These are phyloP conservation scores for Populus tremula DNA, from an alignment of 345 rosid genomes.

Conservation along the genomic window DNA sequence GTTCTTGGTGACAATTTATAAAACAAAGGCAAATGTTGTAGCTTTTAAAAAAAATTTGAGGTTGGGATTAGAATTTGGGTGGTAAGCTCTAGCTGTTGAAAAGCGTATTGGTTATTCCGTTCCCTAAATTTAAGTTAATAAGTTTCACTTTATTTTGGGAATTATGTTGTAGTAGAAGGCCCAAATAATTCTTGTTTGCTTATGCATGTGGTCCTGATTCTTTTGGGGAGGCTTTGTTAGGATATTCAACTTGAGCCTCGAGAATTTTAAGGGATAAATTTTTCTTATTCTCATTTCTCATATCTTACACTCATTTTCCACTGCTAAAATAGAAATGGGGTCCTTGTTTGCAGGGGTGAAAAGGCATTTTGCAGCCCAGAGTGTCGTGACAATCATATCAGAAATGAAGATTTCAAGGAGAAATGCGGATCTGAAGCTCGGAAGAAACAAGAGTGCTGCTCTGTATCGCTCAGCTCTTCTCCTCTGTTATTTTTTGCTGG, in stretches of 20 bases:
- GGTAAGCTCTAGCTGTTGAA: not conserved
- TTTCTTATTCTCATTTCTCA: not conserved
- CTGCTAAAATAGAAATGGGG: not conserved
- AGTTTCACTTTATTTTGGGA: not conserved
- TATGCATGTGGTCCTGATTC: not conserved
- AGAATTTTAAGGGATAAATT: not conserved
- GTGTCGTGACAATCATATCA: not conserved
- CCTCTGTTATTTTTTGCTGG: not conserved
- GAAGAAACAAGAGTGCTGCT: slow-evolving; percentile 1
- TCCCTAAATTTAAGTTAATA: not conserved
- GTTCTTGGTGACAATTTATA: not conserved
- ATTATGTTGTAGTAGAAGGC: not conserved
- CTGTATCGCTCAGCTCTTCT: not conserved
- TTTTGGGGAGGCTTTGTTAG: not conserved
- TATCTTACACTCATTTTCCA: not conserved
- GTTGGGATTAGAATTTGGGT: not conserved
- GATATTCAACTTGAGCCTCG: not conserved
- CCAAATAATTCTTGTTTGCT: not conserved
- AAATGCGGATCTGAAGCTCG: not conserved
- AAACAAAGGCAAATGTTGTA: not conserved
- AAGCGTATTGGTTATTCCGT: not conserved
- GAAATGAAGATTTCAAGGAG: not conserved
- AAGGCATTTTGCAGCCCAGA: not conserved
- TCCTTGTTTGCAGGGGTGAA: not conserved
- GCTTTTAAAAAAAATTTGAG: not conserved